Conservation (phyloP, 768 basidiomycete genomes). For the Zangia roseola region DNA sequence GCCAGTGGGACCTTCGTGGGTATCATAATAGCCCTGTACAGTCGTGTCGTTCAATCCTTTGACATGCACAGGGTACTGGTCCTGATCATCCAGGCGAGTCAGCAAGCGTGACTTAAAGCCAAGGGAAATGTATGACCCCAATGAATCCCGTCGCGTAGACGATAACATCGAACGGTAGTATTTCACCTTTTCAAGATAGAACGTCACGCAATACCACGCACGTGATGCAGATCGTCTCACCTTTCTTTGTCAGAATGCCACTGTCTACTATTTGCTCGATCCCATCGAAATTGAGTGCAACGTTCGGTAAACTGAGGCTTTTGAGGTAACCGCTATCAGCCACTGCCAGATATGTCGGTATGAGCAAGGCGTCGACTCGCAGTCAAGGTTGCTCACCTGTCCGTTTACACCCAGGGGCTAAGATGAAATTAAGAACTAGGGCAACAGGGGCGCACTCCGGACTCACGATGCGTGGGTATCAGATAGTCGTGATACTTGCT, state of each 20-base stretch:
- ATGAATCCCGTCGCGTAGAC: slow-evolving; percentile 35
- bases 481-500: slow-evolving; percentile 45
- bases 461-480: slow-evolving; percentile 52
- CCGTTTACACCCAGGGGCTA: slow-evolving; percentile 64
- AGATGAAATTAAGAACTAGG: neutral
- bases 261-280: slow-evolving; percentile 15
- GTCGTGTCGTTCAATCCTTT: slow-evolving; percentile 23
- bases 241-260: slow-evolving; percentile 28
- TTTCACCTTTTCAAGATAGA: slow-evolving; percentile 21
- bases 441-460: neutral
- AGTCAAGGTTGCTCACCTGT: slow-evolving; percentile 17
- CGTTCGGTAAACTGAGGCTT: slow-evolving; percentile 21
- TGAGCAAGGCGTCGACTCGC: neutral
- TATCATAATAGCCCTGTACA: slow-evolving; percentile 28
- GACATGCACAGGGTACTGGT: slow-evolving; percentile 22
- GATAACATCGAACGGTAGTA: slow-evolving; percentile 33
- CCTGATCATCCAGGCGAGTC: slow-evolving; percentile 14
- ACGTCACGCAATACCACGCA: neutral
- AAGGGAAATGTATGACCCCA: slow-evolving; percentile 16
- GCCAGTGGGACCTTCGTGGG: slow-evolving; percentile 32
- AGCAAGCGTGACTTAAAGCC: neutral
- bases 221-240: neutral
- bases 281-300: slow-evolving; percentile 27
- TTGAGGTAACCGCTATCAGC: slow-evolving; percentile 29
- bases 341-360: slow-evolving; percentile 8